phyloP scores from a whole-genome alignment of 331 rosid species.

The Cucumis variabilis region DNA sequence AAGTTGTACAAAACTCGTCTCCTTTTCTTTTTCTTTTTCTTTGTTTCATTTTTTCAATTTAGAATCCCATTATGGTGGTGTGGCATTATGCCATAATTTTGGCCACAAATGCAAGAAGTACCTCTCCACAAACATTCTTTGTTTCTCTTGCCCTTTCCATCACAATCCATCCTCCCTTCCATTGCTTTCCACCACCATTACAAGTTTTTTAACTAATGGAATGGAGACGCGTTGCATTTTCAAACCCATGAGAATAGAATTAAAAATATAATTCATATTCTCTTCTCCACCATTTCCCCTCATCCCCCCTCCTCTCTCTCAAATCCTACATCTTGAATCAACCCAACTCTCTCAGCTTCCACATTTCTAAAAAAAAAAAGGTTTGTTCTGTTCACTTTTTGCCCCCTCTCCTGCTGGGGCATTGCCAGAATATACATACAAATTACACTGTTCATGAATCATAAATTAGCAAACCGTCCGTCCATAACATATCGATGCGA shows the following conservation, averaged over 20 bases:
- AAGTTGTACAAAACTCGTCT: slow-evolving; percentile 29
- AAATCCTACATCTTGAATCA: slow-evolving; percentile 23
- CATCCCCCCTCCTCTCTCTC: not conserved
- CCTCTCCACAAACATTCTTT: slow-evolving; percentile 19
- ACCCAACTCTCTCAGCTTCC: slow-evolving; percentile 34
- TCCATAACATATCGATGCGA: slow-evolving; percentile 92
- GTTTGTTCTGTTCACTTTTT: slow-evolving; percentile 19
- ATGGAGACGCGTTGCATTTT: not conserved
- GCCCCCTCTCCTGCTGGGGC: slow-evolving; percentile 16
- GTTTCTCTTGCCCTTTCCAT: not conserved
- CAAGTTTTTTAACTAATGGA: slow-evolving; percentile 13
- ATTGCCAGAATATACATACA: not conserved
- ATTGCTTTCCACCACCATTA: slow-evolving; percentile 10
- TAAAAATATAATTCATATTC: no score
- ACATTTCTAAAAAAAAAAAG: slow-evolving; percentile 2
- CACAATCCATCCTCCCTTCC: slow-evolving; percentile 16
- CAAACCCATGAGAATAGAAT: not conserved
- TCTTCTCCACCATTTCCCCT: not conserved
- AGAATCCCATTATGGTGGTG: slow-evolving; percentile 6
- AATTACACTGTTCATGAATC: slow-evolving; percentile 26
- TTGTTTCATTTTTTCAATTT: not conserved
- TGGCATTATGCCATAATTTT: slow-evolving; percentile 24
- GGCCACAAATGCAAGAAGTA: slow-evolving; percentile 15
- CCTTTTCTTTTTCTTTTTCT: no score
- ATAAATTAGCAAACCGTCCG: slow-evolving; percentile 82